Conservation (phyloP, 1,284 basidiomycete species). For the Pholiota adiposa region DNA sequence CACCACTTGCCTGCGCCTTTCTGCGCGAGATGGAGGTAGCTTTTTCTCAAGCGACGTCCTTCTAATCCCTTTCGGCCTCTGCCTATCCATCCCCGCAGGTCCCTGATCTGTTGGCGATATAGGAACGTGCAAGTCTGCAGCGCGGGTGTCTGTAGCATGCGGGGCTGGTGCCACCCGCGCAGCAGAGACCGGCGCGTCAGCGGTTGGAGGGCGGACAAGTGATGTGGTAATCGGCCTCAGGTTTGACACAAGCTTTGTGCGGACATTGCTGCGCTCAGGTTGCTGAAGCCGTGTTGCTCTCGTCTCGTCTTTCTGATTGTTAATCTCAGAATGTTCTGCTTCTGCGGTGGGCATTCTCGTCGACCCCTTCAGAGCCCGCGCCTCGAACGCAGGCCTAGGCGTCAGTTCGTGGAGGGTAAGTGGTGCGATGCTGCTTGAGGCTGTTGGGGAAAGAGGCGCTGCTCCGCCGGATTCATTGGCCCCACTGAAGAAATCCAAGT, state of each 20-base stretch:
- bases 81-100: slow-evolving; percentile 6
- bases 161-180: slow-evolving; percentile 25
- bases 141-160: slow-evolving; percentile 27
- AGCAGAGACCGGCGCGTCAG: slow-evolving; percentile 26
- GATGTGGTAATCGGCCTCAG: slow-evolving; percentile 20
- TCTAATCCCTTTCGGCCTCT: slow-evolving; percentile 17
- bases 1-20: slow-evolving; percentile 13
- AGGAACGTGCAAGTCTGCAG: slow-evolving; percentile 21
- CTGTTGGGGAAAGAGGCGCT: slow-evolving; percentile 27
- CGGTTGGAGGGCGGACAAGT: slow-evolving; percentile 13
- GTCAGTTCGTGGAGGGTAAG: slow-evolving; percentile 43
- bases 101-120: slow-evolving; percentile 9
- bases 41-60: slow-evolving; percentile 21
- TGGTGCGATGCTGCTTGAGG: slow-evolving; percentile 28
- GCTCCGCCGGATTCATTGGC: slow-evolving; percentile 39
- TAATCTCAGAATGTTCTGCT: slow-evolving; percentile 9
- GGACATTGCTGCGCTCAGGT: slow-evolving; percentile 23
- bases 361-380: slow-evolving; percentile 3
- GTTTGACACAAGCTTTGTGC: slow-evolving; percentile 19
- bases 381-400: slow-evolving; percentile 31
- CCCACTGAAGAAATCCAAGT: slow-evolving; percentile 44
- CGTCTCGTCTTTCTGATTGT: slow-evolving; percentile 12
- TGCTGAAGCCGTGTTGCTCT: slow-evolving; percentile 7
- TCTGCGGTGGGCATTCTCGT: slow-evolving; percentile 15
- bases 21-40: slow-evolving; percentile 1